Percentiles rank a stretch among this genome's conserved stretches.
These are phyloP conservation scores for Fomitopsis palustris DNA, from an alignment of 1,284 basidiomycete genomes.

Conservation along the genomic window DNA sequence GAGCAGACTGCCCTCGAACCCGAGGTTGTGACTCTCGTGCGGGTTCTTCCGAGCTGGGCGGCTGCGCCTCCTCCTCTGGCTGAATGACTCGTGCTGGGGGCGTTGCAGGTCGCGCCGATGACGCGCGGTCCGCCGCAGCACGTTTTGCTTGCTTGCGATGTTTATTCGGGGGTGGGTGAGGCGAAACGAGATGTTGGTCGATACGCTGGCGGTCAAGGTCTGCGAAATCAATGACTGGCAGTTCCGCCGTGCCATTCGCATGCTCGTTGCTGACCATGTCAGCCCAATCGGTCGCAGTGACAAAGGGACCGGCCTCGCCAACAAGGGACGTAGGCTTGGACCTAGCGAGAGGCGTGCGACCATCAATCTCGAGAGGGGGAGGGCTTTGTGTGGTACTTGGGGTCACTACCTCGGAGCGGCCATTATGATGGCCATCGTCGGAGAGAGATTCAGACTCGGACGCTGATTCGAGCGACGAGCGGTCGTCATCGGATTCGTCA, in stretches of 20 bases:
- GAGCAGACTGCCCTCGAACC: slow-evolving; percentile 54
- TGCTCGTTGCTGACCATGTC: slow-evolving; percentile 79
- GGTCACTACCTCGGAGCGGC: slow-evolving; percentile 50
- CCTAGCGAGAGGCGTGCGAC: slow-evolving; percentile 25
- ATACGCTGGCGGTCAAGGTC: slow-evolving; percentile 43
- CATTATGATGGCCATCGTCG: slow-evolving; percentile 50
- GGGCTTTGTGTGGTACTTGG: slow-evolving; percentile 65
- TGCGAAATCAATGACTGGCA: slow-evolving; percentile 78
- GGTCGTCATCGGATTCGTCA: slow-evolving; percentile 55
- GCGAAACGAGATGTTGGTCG: slow-evolving; percentile 18
- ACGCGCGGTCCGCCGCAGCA: slow-evolving; percentile 14
- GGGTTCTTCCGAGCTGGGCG: slow-evolving; percentile 19
- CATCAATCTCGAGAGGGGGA: slow-evolving; percentile 33
- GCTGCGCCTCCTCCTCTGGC: slow-evolving; percentile 23
- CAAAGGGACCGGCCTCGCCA: slow-evolving; percentile 44
- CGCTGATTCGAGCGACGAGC: slow-evolving; percentile 55
- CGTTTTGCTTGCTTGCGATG: slow-evolving; percentile 23
- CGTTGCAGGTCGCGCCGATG: slow-evolving; percentile 18
- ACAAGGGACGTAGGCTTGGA: slow-evolving; percentile 19
- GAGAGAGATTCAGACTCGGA: slow-evolving; percentile 66
- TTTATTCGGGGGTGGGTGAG: slow-evolving; percentile 22
- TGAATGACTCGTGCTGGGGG: slow-evolving; percentile 11
- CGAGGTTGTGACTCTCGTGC: slow-evolving; percentile 11
- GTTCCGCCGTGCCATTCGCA: slow-evolving; percentile 48
- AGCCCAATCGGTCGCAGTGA: slow-evolving; percentile 63